Base-by-base conservation (phyloP, 2,329 filamentous ascomycete species). In the Diaporthe sp. region DNA sequence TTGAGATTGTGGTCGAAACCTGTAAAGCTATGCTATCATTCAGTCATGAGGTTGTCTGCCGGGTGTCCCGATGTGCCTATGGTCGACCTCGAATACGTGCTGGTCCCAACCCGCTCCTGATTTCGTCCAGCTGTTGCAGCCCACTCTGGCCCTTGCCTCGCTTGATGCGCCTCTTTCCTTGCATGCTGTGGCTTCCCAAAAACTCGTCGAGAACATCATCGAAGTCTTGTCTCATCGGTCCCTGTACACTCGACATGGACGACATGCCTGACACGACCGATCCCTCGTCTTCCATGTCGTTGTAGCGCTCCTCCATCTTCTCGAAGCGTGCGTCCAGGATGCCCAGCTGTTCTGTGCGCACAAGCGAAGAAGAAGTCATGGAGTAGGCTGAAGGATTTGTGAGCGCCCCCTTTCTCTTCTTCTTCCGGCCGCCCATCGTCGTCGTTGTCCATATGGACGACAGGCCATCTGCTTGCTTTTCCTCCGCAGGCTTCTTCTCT, bases 361-460 rank as follows among this genome's bases (percentile, higher is more conserved):
- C 82, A 86, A 97, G 93, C 93, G 97, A 98, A 79, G 97, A 98
- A 83, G 97, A 99, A 81, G 97, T 98, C 78, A 98, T 98, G 93
- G 95, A 98, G 81, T 94, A 98, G 83, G 95, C 92, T 0, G 95
- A 97, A 0, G 94, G 93, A 77, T 94, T 95, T 4, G 96, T 98
- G 82, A 97, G 86, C 3, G 97, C 96, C 60, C 96, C 96, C 87
- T 98, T 98, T 81, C 96, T 92, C 90, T 98, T 98, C 92, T 98
- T 98, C 76, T 89, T 90, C 70, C 94, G 91, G 17, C 95, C 95
- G 47, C 94, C 95, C 76, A 92, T 93, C 1, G 94, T 93, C 3
- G 93, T 95, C 0, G 93, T 92, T 2, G 93, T 95, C 86, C 93
- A 90, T 78, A 93, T 87, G 8, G 93, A 94, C 2, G 90, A 92